Evolutionary conservation across 169 alveolate species (phyloP).

Genomic region (Cryptosporidium sp.): DNA sequence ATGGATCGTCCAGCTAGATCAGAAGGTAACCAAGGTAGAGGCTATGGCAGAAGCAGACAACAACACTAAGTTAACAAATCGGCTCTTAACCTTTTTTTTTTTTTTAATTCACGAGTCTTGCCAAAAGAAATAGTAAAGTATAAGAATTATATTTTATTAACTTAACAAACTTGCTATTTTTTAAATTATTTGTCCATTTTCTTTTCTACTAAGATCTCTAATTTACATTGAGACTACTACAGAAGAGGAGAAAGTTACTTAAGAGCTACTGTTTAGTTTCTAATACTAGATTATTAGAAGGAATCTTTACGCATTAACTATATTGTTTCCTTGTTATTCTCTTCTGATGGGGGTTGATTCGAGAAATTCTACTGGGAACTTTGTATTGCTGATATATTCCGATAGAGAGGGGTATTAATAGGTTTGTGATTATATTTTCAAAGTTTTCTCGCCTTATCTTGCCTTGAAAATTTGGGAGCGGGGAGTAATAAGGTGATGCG

Average conservation of each 20-base stretch:
- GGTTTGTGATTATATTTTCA: too few species aligned
- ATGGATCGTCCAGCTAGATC: conserved; percentile 61
- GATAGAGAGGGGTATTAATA: too few species aligned
- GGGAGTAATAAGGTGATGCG: not conserved
- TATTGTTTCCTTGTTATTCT: conserved; percentile 14
- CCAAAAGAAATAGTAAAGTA: conserved; percentile 45
- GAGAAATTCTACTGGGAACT: too few species aligned
- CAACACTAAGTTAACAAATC: conserved; percentile 19
- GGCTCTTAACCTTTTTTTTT: not conserved
- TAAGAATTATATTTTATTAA: conserved; percentile 28
- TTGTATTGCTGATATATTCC: too few species aligned
- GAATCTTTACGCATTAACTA: conserved; percentile 6
- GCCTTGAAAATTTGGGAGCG: too few species aligned
- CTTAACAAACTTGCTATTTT: not conserved
- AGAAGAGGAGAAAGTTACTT: not conserved
- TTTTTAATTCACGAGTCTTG: not conserved
- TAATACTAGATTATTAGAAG: not conserved
- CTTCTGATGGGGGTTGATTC: not conserved
- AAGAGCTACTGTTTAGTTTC: not conserved
- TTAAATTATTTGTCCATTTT: not conserved
- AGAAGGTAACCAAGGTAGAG: conserved; percentile 63
- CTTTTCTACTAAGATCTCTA: not conserved
- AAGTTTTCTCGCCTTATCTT: not conserved
- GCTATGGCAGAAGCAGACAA: conserved; percentile 72
- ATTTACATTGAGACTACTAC: not conserved